Conservation (phyloP, 371 early-diverging fungal genomes). For the Lichtheimia corymbifera region DNA sequence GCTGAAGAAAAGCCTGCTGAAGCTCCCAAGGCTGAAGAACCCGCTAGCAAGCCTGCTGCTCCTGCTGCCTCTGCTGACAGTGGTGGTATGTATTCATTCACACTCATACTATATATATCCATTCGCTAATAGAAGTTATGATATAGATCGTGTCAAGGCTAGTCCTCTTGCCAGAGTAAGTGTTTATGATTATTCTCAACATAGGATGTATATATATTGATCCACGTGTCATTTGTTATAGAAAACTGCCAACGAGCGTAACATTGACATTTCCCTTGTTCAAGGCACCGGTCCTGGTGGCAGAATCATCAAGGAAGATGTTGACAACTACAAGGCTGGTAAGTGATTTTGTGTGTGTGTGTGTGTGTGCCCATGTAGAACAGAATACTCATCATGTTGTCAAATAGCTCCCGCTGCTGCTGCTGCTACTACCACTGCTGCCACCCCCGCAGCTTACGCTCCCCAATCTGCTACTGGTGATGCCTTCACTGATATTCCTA, state of each 20-base stretch:
- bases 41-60: slow-evolving; percentile 29
- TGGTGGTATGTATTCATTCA: slow-evolving; percentile 17
- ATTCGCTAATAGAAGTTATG: neutral
- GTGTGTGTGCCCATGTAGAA: neutral
- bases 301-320: slow-evolving; percentile 91
- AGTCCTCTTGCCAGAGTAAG: slow-evolving; percentile 82
- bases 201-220: neutral
- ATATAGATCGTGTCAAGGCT: slow-evolving; percentile 75
- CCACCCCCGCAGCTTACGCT: slow-evolving; percentile 50
- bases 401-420: slow-evolving; percentile 4
- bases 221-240: slow-evolving; percentile 21
- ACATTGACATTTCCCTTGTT: slow-evolving; percentile 75
- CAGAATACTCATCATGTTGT: neutral
- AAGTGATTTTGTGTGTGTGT: too few species aligned
- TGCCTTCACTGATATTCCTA: slow-evolving; percentile 79
- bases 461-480: slow-evolving; percentile 57
- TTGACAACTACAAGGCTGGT: slow-evolving; percentile 67
- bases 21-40: slow-evolving; percentile 14
- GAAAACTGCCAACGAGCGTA: slow-evolving; percentile 84
- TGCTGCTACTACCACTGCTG: slow-evolving; percentile 10
- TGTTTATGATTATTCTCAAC: neutral
- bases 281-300: slow-evolving; percentile 91
- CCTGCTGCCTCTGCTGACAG: slow-evolving; percentile 42
- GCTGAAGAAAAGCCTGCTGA: slow-evolving; percentile 21
- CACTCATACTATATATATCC: neutral